These are phyloP conservation scores for Scleroderma bovista DNA, from an alignment of 768 basidiomycete species.

Conservation along the genomic window DNA sequence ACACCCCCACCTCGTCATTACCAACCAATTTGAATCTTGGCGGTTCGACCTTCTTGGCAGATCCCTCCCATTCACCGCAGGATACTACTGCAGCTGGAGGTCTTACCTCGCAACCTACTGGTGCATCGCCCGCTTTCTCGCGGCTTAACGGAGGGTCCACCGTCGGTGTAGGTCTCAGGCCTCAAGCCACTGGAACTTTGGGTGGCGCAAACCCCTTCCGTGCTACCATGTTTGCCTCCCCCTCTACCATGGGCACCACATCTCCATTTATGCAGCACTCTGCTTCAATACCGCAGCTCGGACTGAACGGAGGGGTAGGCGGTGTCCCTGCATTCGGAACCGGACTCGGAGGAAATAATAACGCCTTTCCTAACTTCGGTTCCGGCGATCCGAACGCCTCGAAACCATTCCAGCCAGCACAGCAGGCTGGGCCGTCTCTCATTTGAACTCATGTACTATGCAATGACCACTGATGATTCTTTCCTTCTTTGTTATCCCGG, in stretches of 20 bases:
- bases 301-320: slow-evolving; percentile 9
- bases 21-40: slow-evolving; percentile 12
- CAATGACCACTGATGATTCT: slow-evolving; percentile 7
- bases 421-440: slow-evolving; percentile 41
- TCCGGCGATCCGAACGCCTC: slow-evolving; percentile 12
- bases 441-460: slow-evolving; percentile 32
- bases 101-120: slow-evolving; percentile 33
- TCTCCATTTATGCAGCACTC: slow-evolving; percentile 14
- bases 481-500: slow-evolving; percentile 10
- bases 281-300: slow-evolving; percentile 22
- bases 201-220: slow-evolving; percentile 60
- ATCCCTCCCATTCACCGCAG: slow-evolving; percentile 6
- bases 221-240: slow-evolving; percentile 48
- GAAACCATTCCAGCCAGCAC: slow-evolving; percentile 33
- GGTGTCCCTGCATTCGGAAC: slow-evolving; percentile 5
- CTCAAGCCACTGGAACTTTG: slow-evolving; percentile 53
- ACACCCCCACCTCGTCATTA: slow-evolving; percentile 21
- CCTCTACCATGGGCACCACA: slow-evolving; percentile 5
- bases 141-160: slow-evolving; percentile 17
- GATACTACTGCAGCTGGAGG: slow-evolving; percentile 20
- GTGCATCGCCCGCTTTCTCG: slow-evolving; percentile 8
- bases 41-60: slow-evolving; percentile 7
- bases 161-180: slow-evolving; percentile 45
- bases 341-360: slow-evolving; percentile 13
- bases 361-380: slow-evolving; percentile 21